Evolutionary conservation across 116 monocot species (phyloP), one percentile per base, ranked within the genome.

Genomic region (Trichopus zeylanicus): DNA sequence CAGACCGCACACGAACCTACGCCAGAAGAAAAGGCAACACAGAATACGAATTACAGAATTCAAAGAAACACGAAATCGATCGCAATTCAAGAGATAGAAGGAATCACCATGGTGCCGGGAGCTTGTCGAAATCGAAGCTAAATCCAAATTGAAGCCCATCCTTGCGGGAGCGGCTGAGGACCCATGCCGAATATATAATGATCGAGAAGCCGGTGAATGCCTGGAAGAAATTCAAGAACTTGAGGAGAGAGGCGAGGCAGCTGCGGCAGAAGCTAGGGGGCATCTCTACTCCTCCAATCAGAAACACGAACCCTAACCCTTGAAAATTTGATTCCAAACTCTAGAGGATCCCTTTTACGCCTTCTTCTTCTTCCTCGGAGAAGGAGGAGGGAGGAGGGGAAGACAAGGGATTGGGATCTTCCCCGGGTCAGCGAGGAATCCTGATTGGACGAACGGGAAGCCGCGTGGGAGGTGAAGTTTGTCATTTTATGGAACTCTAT

Each of bases 201-300:
- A 91, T 37, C 18, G 76, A 69, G 39, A 83, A 38, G 3, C 86
- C 87, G 27, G 74, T 63, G 66, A 91, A 83, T 42, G 67, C 52
- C 34, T 91, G 91, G 37, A 91, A 67, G 70, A 77, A 91, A 32
- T 75, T 80, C 52, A 91, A 66, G 32, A 83, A 48, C 66, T 83
- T 86, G 52, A 91, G 70, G 51, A 86, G 57, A 26, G 55, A 57
- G 0, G 64, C 72, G n/a, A 83, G 60, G 24, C 66, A 91, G 56
- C 75, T 73, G 13, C 37, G 56, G 51, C 69, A 81, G n/a, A 68
- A 63, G 37, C 53, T 70, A 1, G 60, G 62, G 18, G 73, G 54
- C 76, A 61, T 60, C 35, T 64, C 42, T 49, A n/a, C n/a, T n/a
- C n/a, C n/a, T n/a, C n/a, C n/a, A n/a, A n/a, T n/a, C n/a, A n/a